Evolutionary conservation across 1,284 basidiomycete species (phyloP), one percentile per base, ranked within the genome.

Genomic region (Gymnopus androsaceus): DNA sequence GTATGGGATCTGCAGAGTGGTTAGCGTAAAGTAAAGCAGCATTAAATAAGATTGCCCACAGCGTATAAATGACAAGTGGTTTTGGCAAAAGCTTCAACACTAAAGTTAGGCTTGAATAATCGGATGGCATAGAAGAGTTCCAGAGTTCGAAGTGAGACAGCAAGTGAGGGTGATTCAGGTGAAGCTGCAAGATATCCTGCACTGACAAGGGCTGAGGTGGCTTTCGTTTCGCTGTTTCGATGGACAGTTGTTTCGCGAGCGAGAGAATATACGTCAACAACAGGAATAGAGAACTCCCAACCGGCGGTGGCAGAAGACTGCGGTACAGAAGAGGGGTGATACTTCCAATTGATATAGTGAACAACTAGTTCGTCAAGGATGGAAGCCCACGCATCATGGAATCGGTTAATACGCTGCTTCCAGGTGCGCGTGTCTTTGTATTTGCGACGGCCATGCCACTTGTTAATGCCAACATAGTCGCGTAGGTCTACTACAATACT

Each of bases 381-480:
- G 4, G 47, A 17, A 34, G 4, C 31, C 47, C 47, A 49, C 7
- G 30, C 34, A 12, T 7, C 17, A 14, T 49, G 3, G 8, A 49
- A 34, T 3, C 28, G 12, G 2, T 21, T 12, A 28, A 49, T 14
- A 5, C 33, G 47, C 9, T 25, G 15, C 17, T 36, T 33, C 47
- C 47, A 49, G n/a, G 47, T 34, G 15, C 19, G 47, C n/a, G 14
- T 7, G 36, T 49, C 47, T n/a, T n/a, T n/a, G n/a, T n/a, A n/a
- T n/a, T n/a, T n/a, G n/a, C n/a, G n/a, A n/a, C n/a, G n/a, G n/a
- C n/a, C n/a, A n/a, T n/a, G n/a, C n/a, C n/a, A n/a, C n/a, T n/a
- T n/a, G n/a, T n/a, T n/a, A n/a, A n/a, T n/a, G n/a, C n/a, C n/a
- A n/a, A n/a, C n/a, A n/a, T n/a, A n/a, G n/a, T n/a, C n/a, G n/a